Evolutionary conservation across 495 filamentous ascomycete genomes (phyloP), one percentile per base, ranked within the genome.

Genomic region (Xylaria acuta): DNA sequence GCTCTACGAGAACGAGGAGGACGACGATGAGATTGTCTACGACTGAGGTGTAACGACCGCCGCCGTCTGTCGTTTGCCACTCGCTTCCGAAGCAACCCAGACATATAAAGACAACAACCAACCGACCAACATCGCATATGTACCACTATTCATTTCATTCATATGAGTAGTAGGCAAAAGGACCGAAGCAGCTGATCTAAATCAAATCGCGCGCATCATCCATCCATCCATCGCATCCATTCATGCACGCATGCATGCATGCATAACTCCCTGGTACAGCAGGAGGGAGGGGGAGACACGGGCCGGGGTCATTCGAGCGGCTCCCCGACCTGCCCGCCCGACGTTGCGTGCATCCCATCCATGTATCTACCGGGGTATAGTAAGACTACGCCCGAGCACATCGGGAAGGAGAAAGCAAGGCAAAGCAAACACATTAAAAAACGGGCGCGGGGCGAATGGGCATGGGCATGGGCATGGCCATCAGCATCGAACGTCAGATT

Each of bases 1-100:
- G 41, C 74, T 80, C 22, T 80, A 80, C 65, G 76, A 80, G 73
- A 80, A 80, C 68, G 78, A 80, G 64, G 78, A 80, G 8, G 77
- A 79, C 36, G 78, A 80, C 58, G 78, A 80, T 54, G 78, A 80
- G 74, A 80, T 80, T 47, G 32, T 77, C 30, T 64, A 66, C 18
- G 74, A 76, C 1, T 74, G 51, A 65, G 7, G 18, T 38, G 16
- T 43, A 8, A 20, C 22, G 30, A n/a, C 16, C 54, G 16, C 27
- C 16, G 27, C 14, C 12, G 54, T 38, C 25, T 38, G 56, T 22
- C 30, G 20, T 25, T 6, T 32, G 51, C 22, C 22, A 30, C 5
- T 56, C 27, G 53, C 20, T 60, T 38, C 16, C 34, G 34, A 38
- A 38, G 36, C 36, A 59, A 36, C 54, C 54, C 54, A 59, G 5